phyloP scores from a whole-genome alignment of 441 rosid genomes.

The Syzygium syzygioides region DNA sequence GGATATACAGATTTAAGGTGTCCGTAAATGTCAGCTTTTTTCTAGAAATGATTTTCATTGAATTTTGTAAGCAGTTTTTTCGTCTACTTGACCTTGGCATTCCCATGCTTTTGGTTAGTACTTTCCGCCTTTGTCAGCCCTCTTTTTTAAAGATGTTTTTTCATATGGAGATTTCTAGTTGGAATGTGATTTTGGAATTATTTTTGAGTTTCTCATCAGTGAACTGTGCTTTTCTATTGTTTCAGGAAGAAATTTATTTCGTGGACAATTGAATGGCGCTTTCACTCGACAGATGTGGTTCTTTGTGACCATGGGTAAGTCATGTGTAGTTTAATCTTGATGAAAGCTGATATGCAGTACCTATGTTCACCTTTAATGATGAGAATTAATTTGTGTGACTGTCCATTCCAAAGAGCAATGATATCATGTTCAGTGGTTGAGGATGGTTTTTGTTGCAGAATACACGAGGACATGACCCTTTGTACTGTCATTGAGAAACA shows the following conservation, averaged over 20 bases:
- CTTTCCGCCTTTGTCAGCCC: neutral
- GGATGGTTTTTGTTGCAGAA: slow-evolving; percentile 30
- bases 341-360: neutral
- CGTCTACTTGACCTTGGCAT: neutral
- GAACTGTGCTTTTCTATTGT: slow-evolving; percentile 2
- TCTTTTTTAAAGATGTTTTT: neutral
- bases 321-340: neutral
- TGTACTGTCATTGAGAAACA: slow-evolving; percentile 50
- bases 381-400: neutral
- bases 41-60: neutral
- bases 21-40: neutral
- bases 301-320: slow-evolving; percentile 60
- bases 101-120: neutral
- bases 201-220: neutral
- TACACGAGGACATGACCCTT: slow-evolving; percentile 55
- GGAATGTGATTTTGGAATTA: neutral
- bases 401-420: neutral
- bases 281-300: slow-evolving; percentile 59
- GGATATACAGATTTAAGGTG: neutral
- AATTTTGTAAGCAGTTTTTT: neutral
- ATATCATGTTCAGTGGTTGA: neutral
- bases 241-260: slow-evolving; percentile 53
- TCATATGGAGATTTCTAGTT: neutral
- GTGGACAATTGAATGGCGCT: slow-evolving; percentile 95
- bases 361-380: neutral